Percentiles rank a stretch among this genome's conserved stretches.
phyloP scores from a whole-genome alignment of 768 basidiomycete genomes.

The Tricholoma sp. region DNA sequence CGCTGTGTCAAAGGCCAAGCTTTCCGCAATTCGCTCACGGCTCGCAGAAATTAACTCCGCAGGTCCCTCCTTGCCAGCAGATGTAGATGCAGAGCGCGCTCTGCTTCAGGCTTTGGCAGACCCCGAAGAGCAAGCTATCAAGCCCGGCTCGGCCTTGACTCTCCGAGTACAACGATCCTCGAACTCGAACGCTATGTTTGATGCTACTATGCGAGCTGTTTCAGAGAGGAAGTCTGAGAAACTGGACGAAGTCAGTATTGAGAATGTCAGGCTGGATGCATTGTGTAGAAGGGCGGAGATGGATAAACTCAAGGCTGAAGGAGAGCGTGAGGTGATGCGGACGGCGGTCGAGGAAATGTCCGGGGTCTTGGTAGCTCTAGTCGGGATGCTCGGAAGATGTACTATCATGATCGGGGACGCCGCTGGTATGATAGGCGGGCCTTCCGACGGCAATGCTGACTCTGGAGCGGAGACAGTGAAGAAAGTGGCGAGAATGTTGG shows the following conservation, averaged over 20 bases:
- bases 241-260: conserved; percentile 64
- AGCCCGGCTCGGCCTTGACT: conserved; percentile 53
- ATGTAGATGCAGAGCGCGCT: conserved; percentile 69
- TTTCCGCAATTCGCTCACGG: conserved; percentile 59
- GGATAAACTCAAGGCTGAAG: conserved; percentile 62
- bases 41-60: conserved; percentile 51
- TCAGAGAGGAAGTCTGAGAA: conserved; percentile 76
- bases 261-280: conserved; percentile 70
- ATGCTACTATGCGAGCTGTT: conserved; percentile 79
- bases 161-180: conserved; percentile 59
- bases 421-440: conserved; percentile 30
- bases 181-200: conserved; percentile 78
- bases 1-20: conserved; percentile 61
- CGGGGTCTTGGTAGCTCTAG: conserved; percentile 59
- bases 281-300: conserved; percentile 62
- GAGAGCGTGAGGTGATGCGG: conserved; percentile 58
- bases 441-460: conserved; percentile 28
- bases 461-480: conserved; percentile 25
- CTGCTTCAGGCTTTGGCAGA: conserved; percentile 61
- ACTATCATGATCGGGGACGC: conserved; percentile 67
- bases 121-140: conserved; percentile 67
- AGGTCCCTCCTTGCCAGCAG: conserved; percentile 38
- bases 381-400: conserved; percentile 78
- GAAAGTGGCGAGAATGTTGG: conserved; percentile 47
- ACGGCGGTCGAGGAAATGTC: conserved; percentile 63